These are phyloP conservation scores for Nicotiana sylvestris DNA, from an alignment of 257 asterid genomes.

Conservation along the genomic window DNA sequence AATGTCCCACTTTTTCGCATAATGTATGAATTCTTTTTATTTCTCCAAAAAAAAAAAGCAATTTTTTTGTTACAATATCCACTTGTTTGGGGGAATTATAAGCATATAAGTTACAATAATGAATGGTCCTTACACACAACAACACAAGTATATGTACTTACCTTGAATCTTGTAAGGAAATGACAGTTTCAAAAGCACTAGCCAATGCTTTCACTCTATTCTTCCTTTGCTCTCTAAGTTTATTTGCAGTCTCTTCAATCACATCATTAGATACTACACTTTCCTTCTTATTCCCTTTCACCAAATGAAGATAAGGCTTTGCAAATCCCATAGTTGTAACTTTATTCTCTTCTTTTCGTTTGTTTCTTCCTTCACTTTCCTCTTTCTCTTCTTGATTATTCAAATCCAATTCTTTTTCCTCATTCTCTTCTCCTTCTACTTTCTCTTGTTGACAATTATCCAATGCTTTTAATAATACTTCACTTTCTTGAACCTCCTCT, in stretches of 20 bases:
- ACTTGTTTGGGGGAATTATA: background rate
- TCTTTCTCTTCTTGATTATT: background rate
- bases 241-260: conserved; percentile 63
- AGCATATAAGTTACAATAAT: background rate
- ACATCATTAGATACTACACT: conserved; percentile 47
- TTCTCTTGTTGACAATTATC: background rate
- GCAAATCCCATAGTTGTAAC: conserved; percentile 18
- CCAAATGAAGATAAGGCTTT: conserved; percentile 15
- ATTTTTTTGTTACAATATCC: too few relatives aligned
- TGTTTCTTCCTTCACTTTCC: background rate
- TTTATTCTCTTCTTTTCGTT: conserved; percentile 15
- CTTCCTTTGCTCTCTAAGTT: conserved; percentile 60
- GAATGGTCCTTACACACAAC: background rate
- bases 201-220: conserved; percentile 77
- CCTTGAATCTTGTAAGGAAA: conserved; percentile 54
- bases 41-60: too few relatives aligned
- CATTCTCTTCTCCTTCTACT: background rate
- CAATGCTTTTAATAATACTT: background rate
- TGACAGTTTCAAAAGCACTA: conserved; percentile 78
- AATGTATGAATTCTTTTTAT: too few relatives aligned
- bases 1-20: too few relatives aligned
- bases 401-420: background rate
- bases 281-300: conserved; percentile 37
- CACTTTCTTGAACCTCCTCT: conserved; percentile 4
- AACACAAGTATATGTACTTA: background rate